Conservation (phyloP, 2,329 filamentous ascomycete species). For the Cyphellophora attinorum region DNA sequence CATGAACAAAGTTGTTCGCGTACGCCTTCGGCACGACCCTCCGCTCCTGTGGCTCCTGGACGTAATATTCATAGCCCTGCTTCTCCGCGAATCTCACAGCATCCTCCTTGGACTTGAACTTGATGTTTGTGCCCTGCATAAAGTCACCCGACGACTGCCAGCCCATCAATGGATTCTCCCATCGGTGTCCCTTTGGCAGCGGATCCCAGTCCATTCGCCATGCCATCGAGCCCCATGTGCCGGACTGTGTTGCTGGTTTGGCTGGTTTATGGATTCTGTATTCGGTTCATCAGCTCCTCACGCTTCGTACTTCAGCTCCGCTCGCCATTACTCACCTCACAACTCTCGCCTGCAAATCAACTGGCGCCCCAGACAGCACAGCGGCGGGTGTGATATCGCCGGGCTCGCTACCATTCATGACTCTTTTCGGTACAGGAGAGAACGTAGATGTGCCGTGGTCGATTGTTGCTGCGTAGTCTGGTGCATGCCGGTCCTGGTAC, state of each 20-base stretch:
- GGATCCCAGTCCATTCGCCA: constrained; percentile 99
- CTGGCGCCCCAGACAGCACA: constrained; percentile 80
- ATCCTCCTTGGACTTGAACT: constrained; percentile 88
- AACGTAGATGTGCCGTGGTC: constrained; percentile 88
- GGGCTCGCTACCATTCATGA: constrained; percentile 86
- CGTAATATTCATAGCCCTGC: constrained; percentile 98
- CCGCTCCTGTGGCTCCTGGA: constrained; percentile 89
- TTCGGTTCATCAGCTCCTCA: no score
- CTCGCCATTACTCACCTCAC: constrained; percentile 80
- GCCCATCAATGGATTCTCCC: constrained; percentile 97
- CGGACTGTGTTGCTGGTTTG: constrained; percentile 95
- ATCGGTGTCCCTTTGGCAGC: constrained; percentile 81
- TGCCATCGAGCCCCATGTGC: constrained; percentile 69
- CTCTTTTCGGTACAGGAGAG: constrained; percentile 78
- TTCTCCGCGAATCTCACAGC: constrained; percentile 94
- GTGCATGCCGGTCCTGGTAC: constrained; percentile 55
- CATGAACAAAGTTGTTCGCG: constrained; percentile 90
- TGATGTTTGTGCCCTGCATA: constrained; percentile 88
- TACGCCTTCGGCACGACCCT: constrained; percentile 86
- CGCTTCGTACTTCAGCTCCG: no score
- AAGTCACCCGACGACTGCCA: constrained; percentile 94
- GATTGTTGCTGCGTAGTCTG: constrained; percentile 69
- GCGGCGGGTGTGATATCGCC: constrained; percentile 67
- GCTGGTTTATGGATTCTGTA: constrained; percentile 78
- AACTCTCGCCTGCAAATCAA: constrained; percentile 85